Base-by-base conservation (phyloP, 1,284 basidiomycete genomes). In the Ceratobasidium theobromae region DNA sequence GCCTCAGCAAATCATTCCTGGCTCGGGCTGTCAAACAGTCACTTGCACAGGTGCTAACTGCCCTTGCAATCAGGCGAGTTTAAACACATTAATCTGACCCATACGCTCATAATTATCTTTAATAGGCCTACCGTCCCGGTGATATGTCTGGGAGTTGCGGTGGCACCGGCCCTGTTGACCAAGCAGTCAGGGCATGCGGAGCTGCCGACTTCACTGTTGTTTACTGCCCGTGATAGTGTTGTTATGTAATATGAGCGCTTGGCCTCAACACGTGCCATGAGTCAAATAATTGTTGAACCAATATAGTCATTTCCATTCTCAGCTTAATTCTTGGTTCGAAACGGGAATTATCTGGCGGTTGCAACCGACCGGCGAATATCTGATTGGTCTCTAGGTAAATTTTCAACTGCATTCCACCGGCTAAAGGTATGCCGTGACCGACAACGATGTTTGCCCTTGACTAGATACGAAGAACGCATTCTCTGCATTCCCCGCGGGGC, bases 401-500 rank as follows among this genome's bases (percentile, higher is more conserved):
- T 38, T 54, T 33, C 53, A 54, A 38, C 40, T 40, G 32, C 35
- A 54, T 54, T 54, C 33, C 53, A 38, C 53, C 53, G 53, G 53
- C 21, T 38, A 54, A 54, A 30, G 6, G 18, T 28, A 21, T 12
- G 9, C 53, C 53, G 33, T 23, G n/a, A 33, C 53, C 53, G 53
- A 38, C 8, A 30, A 33, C 12, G 9, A 45, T 11, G 6, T 45
- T 11, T 45, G 18, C 33, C 33, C 32, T 40, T 53, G 51, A 18
- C 30, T 25, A 40, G 53, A 28, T 23, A 28, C 30, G 32, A 54
- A 54, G 53, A n/a, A 27, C 9, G 9, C n/a, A 21, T 38, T 18
- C 53, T 21, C 9, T 21, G 18, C 18, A n/a, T 45, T 11, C 43
- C 18, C 43, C 43, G 43, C 43, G 18, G 43, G 43, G 9, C 53